Base-by-base conservation (phyloP, 345 rosid species). In the Heritiera fomes region DNA sequence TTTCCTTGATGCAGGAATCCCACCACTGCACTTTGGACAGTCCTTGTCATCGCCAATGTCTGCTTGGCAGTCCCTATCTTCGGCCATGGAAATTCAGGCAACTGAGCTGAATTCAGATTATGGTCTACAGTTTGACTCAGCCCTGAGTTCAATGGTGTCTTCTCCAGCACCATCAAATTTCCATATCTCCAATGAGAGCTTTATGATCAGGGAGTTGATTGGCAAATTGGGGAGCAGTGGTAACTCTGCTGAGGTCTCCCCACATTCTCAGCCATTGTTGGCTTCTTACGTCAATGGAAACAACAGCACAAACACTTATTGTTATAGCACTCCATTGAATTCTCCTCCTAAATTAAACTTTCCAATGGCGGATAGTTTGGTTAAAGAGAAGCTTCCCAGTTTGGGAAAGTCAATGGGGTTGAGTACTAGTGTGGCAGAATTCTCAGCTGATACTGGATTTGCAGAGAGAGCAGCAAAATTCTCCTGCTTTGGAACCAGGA, bases 401-500 rank as follows among this genome's bases (percentile, higher is more conserved):
- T 71, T 75, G 78, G 88, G 82, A 43, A 81, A 80, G 53, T 77
- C 89, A 40, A 68, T 84, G 83, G 83, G 85, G 8, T 32, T 86
- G 87, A 80, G 82, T 75, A 82, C 92, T 43, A 80, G 70, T 0
- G 85, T 84, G n/a, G 86, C 87, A 0, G 91, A 86, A 12, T 87
- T 89, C 81, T 80, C 89, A 7, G 91, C 92, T 12, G 95, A 91
- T 71, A 90, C 93, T 3, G 94, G 95, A 75, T 94, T 94, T 15
- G 92, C 92, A 0, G 95, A 89, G 79, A 84, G 95, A 55, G 98
- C 97, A 1, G 96, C 96, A 0, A 89, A 81, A 81, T 90, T 87
- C 64, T 84, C 98, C 4, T 86, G 92, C 82, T 89, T 91, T 9
- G 91, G 95, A 3, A 92, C 89, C 84, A 82, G 89, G 77, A 95